phyloP scores from a whole-genome alignment of 2,329 filamentous ascomycete genomes.

The Neonectria ditissima region DNA sequence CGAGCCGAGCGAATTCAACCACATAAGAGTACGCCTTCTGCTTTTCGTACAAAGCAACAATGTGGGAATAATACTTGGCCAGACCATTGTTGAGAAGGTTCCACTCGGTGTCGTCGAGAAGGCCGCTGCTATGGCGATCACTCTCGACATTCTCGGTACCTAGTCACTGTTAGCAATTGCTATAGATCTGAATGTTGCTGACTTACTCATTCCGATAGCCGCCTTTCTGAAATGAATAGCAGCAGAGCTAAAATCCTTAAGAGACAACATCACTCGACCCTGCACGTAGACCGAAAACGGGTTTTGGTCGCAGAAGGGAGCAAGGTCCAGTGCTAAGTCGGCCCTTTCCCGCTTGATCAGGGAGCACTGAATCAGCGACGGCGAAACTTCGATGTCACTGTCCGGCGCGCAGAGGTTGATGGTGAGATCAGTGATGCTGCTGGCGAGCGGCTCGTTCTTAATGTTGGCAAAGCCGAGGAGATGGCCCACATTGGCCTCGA shows the following conservation, averaged over 20 bases:
- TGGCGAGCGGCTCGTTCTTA: constrained; percentile 63
- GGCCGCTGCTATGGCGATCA: constrained; percentile 69
- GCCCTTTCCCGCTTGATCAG: constrained; percentile 69
- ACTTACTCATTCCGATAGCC: constrained; percentile 83
- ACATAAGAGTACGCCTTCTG: constrained; percentile 83
- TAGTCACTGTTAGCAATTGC: constrained; percentile 48
- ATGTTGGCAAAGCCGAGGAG: constrained; percentile 71
- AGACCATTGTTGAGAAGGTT: constrained; percentile 77
- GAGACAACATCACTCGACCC: constrained; percentile 80
- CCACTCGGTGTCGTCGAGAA: constrained; percentile 83
- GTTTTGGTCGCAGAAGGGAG: constrained; percentile 66
- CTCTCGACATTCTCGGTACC: constrained; percentile 60
- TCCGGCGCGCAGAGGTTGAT: constrained; percentile 73
- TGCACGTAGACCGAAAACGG: constrained; percentile 84
- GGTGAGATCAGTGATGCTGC: constrained; percentile 74
- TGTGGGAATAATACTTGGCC: constrained; percentile 87
- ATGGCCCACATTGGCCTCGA: constrained; percentile 71
- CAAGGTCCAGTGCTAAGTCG: constrained; percentile 69
- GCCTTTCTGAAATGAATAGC: constrained; percentile 84
- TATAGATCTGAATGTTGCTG: not conserved
- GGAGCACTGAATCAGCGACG: constrained; percentile 71
- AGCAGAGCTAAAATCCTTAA: constrained; percentile 79
- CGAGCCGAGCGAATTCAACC: constrained; percentile 83
- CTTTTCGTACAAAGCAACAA: constrained; percentile 84
- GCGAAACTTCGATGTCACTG: constrained; percentile 73